Percentiles rank a stretch among this genome's conserved stretches.
Conservation (phyloP, 176 grass and related monocot genomes). For the Zea mays region DNA sequence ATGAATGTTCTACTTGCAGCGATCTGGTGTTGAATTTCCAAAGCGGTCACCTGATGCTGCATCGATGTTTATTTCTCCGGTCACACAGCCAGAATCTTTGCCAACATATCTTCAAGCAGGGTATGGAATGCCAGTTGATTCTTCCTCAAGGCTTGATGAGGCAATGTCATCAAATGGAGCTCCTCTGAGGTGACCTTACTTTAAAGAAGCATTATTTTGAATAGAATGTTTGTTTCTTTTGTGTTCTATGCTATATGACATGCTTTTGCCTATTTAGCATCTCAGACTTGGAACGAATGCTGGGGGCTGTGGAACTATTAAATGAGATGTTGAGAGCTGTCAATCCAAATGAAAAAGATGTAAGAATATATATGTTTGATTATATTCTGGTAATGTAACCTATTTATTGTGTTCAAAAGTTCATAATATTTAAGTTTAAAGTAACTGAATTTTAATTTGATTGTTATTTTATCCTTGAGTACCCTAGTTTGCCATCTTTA, state of each 20-base stretch:
- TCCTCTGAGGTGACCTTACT: slow-evolving; percentile 52
- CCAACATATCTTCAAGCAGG: slow-evolving; percentile 39
- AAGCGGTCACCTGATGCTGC: slow-evolving; percentile 52
- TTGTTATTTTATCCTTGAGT: not conserved
- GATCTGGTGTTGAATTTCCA: slow-evolving; percentile 73
- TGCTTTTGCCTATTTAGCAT: slow-evolving; percentile 47
- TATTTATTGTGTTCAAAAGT: slow-evolving; percentile 1
- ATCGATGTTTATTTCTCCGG: slow-evolving; percentile 63
- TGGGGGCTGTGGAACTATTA: slow-evolving; percentile 57
- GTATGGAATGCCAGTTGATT: slow-evolving; percentile 57
- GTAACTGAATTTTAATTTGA: not conserved
- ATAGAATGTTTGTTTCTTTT: slow-evolving; percentile 6
- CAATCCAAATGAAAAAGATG: slow-evolving; percentile 62
- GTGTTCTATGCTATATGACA: not conserved
- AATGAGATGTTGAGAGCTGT: slow-evolving; percentile 82
- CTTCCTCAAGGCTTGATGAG: slow-evolving; percentile 65
- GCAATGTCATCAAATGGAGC: slow-evolving; percentile 67
- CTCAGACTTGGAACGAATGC: slow-evolving; percentile 60
- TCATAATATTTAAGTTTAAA: slow-evolving; percentile 7
- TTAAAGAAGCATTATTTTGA: not conserved
- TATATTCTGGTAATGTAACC: not conserved
- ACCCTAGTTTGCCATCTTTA: not conserved
- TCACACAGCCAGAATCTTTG: slow-evolving; percentile 37
- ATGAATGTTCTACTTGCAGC: slow-evolving; percentile 42
- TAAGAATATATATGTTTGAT: slow-evolving; percentile 32